Evolutionary conservation across 1,284 basidiomycete genomes (phyloP), one percentile per base, ranked within the genome.

Genomic region (Chalciporus sp.): DNA sequence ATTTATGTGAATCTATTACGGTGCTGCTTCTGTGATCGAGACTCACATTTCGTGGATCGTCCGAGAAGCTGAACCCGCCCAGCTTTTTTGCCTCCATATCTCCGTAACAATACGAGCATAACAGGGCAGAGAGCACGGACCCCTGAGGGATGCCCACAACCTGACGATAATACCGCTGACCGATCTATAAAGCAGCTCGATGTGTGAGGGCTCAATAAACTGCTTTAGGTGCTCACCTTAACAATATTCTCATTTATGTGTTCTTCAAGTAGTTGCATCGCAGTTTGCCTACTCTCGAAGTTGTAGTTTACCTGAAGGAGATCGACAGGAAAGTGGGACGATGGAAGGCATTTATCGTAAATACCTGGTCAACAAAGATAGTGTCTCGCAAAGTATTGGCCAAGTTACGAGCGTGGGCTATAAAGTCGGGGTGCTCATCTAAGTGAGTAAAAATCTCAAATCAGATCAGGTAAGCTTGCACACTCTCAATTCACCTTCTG

Each of bases 91-190:
- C 78, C 71, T 98, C 97, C 60, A 99, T 78, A 63, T 95, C 87
- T 1, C 94, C 95, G 59, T 98, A 98, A 71, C 95, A 97, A 71
- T 95, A 90, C 1, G 90, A 90, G 67, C 97, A 99, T 1, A 99
- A 74, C 28, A 98, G 67, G 1, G 91, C 85, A 6, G 94, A 97
- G 27, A 99, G 74, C 26, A 94, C 85, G 0, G 95, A 98, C 14
- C 97, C 97, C 70, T 99, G 97, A 0, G 97, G 95, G 28, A 99
- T 98, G 0, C 97, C 97, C 11, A 92, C 82, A 8, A 82, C 82
- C 71, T 99, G 97, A 2, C 90, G 84, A 67, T 90, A 95, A 67
- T 91, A 91, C 40, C 82, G 74, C 8, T 77, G 64, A 0, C 89
- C 91, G 55, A 94, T 92, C 91, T 94, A 60, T n/a, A 47, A 44